Evolutionary conservation across 495 filamentous ascomycete species (phyloP).

Genomic region (Talaromyces adpressus): DNA sequence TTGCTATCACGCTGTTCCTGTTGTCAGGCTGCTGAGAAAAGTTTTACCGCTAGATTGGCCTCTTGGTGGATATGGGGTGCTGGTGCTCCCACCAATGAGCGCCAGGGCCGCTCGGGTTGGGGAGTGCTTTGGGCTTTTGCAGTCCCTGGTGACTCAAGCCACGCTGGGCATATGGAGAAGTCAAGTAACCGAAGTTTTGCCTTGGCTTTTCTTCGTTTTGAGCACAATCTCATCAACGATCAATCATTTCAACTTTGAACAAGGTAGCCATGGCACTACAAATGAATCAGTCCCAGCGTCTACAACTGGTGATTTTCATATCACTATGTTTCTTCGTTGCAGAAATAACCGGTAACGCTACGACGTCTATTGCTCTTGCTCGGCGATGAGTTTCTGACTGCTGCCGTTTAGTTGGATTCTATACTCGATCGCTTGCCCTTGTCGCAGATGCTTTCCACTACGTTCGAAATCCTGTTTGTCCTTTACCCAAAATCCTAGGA

Average conservation of each 20-base stretch:
- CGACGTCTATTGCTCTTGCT: neutral
- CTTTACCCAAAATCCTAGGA: neutral
- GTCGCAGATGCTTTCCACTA: constrained; percentile 80
- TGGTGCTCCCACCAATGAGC: neutral
- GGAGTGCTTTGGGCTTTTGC: neutral
- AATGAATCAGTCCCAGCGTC: constrained; percentile 30
- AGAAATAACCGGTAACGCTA: constrained; percentile 37
- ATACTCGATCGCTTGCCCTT: constrained; percentile 42
- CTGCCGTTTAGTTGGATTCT: constrained; percentile 51
- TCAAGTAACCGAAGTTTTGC: neutral
- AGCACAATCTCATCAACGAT: neutral
- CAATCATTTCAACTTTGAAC: neutral
- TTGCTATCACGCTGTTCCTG: neutral
- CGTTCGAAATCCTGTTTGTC: constrained; percentile 36
- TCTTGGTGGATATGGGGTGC: neutral
- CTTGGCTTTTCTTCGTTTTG: neutral
- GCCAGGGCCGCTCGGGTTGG: neutral
- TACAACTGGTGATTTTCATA: constrained; percentile 40
- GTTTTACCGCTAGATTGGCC: neutral
- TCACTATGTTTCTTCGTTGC: constrained; percentile 44
- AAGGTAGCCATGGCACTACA: constrained; percentile 11
- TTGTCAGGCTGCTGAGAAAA: neutral
- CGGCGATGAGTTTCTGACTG: neutral
- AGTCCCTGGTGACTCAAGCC: neutral
- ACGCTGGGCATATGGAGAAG: neutral